phyloP scores from a whole-genome alignment of 2,329 filamentous ascomycete species.

The Zymoseptoria passerinii region DNA sequence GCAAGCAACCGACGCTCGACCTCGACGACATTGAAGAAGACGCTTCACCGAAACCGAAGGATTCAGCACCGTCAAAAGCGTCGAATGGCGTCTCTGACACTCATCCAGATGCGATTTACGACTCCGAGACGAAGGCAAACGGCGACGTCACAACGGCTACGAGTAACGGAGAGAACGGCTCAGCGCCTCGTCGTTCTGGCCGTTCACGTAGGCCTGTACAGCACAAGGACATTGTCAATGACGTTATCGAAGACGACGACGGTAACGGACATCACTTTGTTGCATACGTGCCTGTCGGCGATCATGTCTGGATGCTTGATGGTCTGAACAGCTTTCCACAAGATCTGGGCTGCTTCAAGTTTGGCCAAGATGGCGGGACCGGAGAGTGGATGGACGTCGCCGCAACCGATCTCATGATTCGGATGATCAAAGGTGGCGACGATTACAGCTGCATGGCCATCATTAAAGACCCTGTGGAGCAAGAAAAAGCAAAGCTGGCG shows the following conservation, averaged over 20 bases:
- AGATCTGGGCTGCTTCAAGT: constrained; percentile 45
- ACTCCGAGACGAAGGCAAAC: constrained; percentile 2
- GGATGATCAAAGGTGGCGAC: constrained; percentile 61
- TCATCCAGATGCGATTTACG: not conserved
- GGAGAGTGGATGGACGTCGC: constrained; percentile 61
- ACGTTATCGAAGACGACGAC: constrained; percentile 40
- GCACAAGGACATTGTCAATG: constrained; percentile 27
- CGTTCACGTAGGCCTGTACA: constrained; percentile 16
- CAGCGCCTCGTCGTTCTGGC: constrained; percentile 18
- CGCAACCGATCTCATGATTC: constrained; percentile 54
- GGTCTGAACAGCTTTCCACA: constrained; percentile 67
- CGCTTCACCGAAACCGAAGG: no score
- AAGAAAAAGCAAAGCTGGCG: constrained; percentile 37
- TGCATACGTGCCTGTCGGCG: constrained; percentile 71
- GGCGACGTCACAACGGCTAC: not conserved
- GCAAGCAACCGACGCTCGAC: not conserved
- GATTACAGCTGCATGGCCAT: constrained; percentile 71
- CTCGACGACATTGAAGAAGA: not conserved
- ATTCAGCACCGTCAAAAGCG: not conserved
- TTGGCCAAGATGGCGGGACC: constrained; percentile 31
- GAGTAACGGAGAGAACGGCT: not conserved
- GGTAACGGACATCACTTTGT: constrained; percentile 79
- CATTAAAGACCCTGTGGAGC: constrained; percentile 54
- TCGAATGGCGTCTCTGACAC: not conserved
- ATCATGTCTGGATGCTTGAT: constrained; percentile 78